phyloP scores from a whole-genome alignment of 768 basidiomycete genomes.

The Tulasnella sp. region DNA sequence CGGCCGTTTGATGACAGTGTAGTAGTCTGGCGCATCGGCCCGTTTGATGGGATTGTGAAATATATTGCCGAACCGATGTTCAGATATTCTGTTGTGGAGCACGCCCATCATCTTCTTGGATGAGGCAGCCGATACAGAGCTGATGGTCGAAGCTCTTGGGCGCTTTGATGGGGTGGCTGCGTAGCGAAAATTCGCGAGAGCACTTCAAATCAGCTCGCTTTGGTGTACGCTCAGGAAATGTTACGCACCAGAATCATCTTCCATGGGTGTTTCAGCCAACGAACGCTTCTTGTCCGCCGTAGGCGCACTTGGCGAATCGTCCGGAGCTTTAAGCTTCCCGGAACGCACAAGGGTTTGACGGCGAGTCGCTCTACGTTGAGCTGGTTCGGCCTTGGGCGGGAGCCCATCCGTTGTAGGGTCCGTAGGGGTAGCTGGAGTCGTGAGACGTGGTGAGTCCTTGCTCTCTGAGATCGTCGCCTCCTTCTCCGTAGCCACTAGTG shows the following conservation, averaged over 20 bases:
- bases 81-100: conserved; percentile 68
- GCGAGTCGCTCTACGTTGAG: neutral
- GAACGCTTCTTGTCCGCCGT: neutral
- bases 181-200: neutral
- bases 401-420: neutral
- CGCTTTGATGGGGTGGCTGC: neutral
- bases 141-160: neutral
- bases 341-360: neutral
- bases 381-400: neutral
- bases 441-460: no score
- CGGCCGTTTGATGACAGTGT: conserved; percentile 84
- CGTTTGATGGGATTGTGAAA: conserved; percentile 85
- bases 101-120: conserved; percentile 67
- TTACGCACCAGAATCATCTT: conserved; percentile 21
- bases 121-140: conserved; percentile 10
- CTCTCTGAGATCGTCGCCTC: no score
- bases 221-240: neutral
- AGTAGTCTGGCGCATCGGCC: conserved; percentile 83
- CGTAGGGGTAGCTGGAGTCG: no score
- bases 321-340: neutral
- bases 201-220: no score
- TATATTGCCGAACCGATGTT: conserved; percentile 79
- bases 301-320: neutral
- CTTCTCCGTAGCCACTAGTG: no score
- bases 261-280: neutral